Evolutionary conservation across 2,329 filamentous ascomycete species (phyloP).

Genomic region (Stagonosporopsis tanaceti): DNA sequence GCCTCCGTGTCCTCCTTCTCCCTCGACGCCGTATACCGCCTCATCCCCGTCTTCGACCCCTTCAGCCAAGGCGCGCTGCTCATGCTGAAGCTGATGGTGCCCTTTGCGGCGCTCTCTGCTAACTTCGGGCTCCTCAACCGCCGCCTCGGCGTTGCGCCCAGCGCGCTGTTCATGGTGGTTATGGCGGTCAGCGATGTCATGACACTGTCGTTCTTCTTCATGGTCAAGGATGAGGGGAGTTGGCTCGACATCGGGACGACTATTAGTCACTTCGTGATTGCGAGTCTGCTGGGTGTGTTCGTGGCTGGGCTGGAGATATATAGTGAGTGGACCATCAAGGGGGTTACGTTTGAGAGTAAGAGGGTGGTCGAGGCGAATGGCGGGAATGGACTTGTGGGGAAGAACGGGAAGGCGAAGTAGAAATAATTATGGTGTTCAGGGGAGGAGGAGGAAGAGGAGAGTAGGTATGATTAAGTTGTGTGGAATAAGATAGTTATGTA

Average conservation of each 20-base stretch:
- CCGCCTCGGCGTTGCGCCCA: constrained; percentile 81
- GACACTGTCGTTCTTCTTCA: constrained; percentile 97
- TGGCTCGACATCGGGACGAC: constrained; percentile 98
- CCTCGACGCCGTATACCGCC: constrained; percentile 84
- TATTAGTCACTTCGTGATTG: constrained; percentile 95
- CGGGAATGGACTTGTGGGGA: constrained; percentile 12
- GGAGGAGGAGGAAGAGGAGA: too few species aligned
- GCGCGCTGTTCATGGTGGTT: constrained; percentile 87
- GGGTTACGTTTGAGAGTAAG: constrained; percentile 70
- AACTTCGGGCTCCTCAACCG: constrained; percentile 94
- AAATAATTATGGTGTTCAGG: not conserved
- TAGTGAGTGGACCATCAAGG: constrained; percentile 81
- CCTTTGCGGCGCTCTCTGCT: constrained; percentile 89
- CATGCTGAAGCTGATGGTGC: constrained; percentile 88
- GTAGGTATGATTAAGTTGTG: too few species aligned
- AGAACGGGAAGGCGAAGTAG: constrained; percentile 19
- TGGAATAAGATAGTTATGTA: too few species aligned
- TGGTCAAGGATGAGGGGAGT: constrained; percentile 93
- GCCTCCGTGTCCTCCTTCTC: constrained; percentile 94
- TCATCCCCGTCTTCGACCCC: constrained; percentile 92
- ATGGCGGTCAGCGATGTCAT: constrained; percentile 89
- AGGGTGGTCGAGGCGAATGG: constrained; percentile 13
- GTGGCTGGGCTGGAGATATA: constrained; percentile 86
- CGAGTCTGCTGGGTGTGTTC: constrained; percentile 87
- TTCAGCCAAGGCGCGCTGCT: constrained; percentile 90